Evolutionary conservation across 495 filamentous ascomycete species (phyloP).

Genomic region (Alectoria sarmentosa): DNA sequence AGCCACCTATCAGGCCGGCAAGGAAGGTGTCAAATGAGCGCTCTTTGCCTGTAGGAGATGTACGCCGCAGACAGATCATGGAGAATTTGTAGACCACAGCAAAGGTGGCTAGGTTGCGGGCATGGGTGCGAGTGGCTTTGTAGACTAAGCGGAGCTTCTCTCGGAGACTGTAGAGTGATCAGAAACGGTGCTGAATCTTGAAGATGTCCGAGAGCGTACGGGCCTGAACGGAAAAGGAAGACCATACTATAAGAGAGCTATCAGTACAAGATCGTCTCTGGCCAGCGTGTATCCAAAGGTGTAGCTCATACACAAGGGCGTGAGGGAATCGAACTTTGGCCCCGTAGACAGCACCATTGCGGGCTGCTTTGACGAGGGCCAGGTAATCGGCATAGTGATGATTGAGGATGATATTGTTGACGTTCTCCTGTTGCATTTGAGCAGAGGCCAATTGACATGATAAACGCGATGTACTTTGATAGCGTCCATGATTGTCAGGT

Average conservation of each 20-base stretch:
- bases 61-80: constrained; percentile 62
- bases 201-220: constrained; percentile 42
- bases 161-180: constrained; percentile 46
- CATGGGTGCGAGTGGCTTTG: constrained; percentile 83
- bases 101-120: constrained; percentile 84
- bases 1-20: constrained; percentile 86
- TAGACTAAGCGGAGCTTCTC: constrained; percentile 73
- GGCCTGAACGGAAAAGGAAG: constrained; percentile 86
- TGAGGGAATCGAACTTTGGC: constrained; percentile 98
- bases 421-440: constrained; percentile 15
- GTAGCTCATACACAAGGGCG: constrained; percentile 69
- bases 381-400: constrained; percentile 77
- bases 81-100: constrained; percentile 79
- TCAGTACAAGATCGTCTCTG: constrained; percentile 17
- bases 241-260: constrained; percentile 60
- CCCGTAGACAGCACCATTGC: constrained; percentile 96
- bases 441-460: not conserved
- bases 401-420: constrained; percentile 64
- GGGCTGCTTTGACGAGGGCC: constrained; percentile 76
- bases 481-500: constrained; percentile 15
- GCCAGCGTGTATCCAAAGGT: not conserved
- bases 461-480: constrained; percentile 14
- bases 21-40: constrained; percentile 77
- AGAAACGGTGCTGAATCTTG: not conserved
- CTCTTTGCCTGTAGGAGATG: constrained; percentile 52